Evolutionary conservation across 306 rosid species (phyloP), one percentile per base, ranked within the genome.

Genomic region (Potentilla sterilis): DNA sequence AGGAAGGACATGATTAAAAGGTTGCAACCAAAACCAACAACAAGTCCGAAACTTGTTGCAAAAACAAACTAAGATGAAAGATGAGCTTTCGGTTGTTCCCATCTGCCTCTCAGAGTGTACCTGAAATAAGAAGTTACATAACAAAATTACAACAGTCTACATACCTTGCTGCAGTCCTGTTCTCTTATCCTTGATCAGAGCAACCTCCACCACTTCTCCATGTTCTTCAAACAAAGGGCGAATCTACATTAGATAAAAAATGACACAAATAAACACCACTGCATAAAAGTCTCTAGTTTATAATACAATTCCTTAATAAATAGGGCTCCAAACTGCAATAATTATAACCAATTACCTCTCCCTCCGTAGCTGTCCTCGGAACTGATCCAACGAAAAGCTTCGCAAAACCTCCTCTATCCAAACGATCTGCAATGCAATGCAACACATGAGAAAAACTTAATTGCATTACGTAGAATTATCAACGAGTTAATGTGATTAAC

Each of bases 81-180:
- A 86, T 85, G 90, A 87, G 93, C 93, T 81, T 84, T 89, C 81
- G 66, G 78, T 87, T 88, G 86, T 85, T 86, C 88, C 96, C 81
- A 85, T 87, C 94, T 87, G 96, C 96, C 92, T 81, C 98, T 90
- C 88, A 83, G 82, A 82, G 59, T 72, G 59, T 70, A 90, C 97
- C 97, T 91, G 97, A 88, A 94, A 90, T 80, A 83, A 86, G 86
- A 86, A 85, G 79, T 72, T 73, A 84, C 75, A 80, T 86, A 59
- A 72, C 78, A 67, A 77, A 78, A 75, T 75, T 85, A 55, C 74
- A 37, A 74, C 78, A 47, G 75, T 75, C 22, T n/a, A 73, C 81
- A 77, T 88, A 95, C 99, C 99, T 86, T 90, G 97, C 82, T 92
- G 96, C 46, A 87, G 97, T 83, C 99, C 99, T 35, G 99, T 95